These are phyloP conservation scores for Rhizophagus prolifer DNA, from an alignment of 192 early-diverging fungal species.

Conservation along the genomic window DNA sequence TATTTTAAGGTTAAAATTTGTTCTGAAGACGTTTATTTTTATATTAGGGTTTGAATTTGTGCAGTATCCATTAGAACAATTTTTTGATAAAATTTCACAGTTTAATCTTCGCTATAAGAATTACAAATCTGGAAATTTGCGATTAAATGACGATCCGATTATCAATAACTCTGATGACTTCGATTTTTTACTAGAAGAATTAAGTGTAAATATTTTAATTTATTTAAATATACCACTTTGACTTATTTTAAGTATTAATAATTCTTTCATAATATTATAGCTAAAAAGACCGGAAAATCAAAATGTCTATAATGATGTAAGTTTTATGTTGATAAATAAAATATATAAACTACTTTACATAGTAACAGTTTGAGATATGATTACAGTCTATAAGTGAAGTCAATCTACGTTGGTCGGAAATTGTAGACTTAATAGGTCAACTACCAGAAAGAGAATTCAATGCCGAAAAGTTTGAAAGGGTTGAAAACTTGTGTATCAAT, in stretches of 20 bases:
- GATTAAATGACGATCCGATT: neutral
- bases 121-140: neutral
- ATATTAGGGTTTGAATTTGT: constrained; percentile 17
- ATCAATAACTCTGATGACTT: neutral
- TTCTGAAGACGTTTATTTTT: neutral
- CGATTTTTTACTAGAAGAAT: neutral
- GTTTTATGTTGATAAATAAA: neutral
- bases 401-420: neutral
- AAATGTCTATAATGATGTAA: neutral
- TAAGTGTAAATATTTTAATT: neutral
- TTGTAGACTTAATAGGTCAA: neutral
- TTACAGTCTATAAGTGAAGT: neutral
- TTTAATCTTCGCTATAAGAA: neutral
- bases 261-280: neutral
- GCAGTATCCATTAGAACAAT: constrained; percentile 7
- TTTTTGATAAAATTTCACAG: neutral
- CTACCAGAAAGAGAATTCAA: neutral
- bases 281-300: neutral
- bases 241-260: neutral
- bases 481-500: neutral
- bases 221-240: neutral
- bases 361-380: neutral
- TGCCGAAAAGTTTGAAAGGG: neutral
- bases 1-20: neutral
- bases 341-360: too few relatives aligned